phyloP scores from a whole-genome alignment of 495 filamentous ascomycete species.

The Aspergillus carlsbadensis region DNA sequence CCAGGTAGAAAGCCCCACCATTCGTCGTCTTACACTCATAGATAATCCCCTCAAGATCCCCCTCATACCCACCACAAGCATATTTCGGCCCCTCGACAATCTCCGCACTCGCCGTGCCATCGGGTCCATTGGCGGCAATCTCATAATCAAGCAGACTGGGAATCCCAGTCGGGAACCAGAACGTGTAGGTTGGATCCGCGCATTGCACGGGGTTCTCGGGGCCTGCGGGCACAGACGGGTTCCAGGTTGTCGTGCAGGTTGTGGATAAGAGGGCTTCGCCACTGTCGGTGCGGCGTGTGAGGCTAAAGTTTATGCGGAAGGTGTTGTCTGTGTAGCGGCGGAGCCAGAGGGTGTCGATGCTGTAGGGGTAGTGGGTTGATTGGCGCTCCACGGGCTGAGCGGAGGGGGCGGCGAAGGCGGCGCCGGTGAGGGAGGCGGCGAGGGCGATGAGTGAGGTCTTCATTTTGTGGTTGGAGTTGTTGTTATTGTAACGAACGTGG shows the following conservation, averaged over 20 bases:
- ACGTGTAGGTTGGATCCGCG: background rate
- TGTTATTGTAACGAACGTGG: background rate
- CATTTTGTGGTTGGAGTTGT: constrained; percentile 2
- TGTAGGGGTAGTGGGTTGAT: constrained; percentile 1
- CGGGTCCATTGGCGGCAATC: background rate
- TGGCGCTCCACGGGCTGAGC: background rate
- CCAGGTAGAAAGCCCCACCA: constrained; percentile 12
- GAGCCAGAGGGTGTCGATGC: constrained; percentile 3
- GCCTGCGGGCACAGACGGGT: background rate
- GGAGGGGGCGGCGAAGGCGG: background rate
- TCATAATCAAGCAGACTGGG: background rate
- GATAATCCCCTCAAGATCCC: background rate
- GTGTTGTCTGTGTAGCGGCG: background rate
- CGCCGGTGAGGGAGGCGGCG: background rate
- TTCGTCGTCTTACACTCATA: background rate
- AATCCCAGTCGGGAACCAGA: background rate
- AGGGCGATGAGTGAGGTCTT: background rate
- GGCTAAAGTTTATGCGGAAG: background rate
- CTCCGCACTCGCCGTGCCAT: background rate
- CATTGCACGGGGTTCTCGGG: background rate
- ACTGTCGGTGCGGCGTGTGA: background rate
- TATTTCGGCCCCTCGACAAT: constrained; percentile 1
- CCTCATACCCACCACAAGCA: constrained; percentile 2
- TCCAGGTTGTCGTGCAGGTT: constrained; percentile 1
- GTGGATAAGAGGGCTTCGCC: background rate